Conservation (phyloP, 164 flowering plant genomes). For the Stephania yunnanensis region DNA sequence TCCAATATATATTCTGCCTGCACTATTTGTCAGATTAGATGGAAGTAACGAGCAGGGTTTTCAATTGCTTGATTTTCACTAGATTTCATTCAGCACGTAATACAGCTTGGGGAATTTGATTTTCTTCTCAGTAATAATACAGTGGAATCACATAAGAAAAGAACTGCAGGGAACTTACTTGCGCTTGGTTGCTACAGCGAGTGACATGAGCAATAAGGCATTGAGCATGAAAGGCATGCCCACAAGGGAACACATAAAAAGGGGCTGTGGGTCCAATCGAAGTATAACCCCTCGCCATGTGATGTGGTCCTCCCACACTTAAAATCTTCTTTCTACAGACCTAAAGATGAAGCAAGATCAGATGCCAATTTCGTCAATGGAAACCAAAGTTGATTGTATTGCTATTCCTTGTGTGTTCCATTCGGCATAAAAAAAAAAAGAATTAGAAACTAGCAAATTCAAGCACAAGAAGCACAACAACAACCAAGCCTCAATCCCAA, state of each 20-base stretch:
- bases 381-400: no score
- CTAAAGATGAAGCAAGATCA: constrained; percentile 30
- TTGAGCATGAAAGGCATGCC: constrained; percentile 87
- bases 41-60: not conserved
- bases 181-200: constrained; percentile 57
- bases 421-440: not conserved
- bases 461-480: not conserved
- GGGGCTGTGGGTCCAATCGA: constrained; percentile 91
- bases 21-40: constrained; percentile 8
- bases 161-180: constrained; percentile 41
- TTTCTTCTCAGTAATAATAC: not conserved
- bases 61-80: no score
- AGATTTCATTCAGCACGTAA: no score
- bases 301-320: constrained; percentile 40
- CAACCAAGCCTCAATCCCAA: no score
- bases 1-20: constrained; percentile 92
- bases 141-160: not conserved
- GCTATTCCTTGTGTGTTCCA: no score
- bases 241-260: constrained; percentile 97
- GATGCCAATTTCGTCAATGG: not conserved
- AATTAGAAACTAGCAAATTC: not conserved
- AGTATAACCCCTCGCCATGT: constrained; percentile 65
- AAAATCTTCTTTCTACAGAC: constrained; percentile 76
- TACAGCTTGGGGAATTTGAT: no score
- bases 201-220: constrained; percentile 96